phyloP scores from a whole-genome alignment of 2,329 filamentous ascomycete species.

The Aspergillus fischeri region DNA sequence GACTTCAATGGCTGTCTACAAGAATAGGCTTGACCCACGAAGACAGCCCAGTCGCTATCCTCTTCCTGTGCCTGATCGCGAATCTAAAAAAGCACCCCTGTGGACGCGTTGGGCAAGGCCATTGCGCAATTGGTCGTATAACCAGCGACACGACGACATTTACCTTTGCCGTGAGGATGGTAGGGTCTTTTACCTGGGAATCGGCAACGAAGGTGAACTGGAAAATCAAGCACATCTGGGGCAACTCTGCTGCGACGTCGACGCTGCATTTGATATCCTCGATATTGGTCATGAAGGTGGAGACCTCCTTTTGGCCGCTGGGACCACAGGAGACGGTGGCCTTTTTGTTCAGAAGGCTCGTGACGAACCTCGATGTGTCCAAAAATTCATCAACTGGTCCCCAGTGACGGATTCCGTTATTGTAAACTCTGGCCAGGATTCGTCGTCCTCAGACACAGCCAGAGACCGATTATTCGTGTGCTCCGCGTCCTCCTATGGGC shows the following conservation, averaged over 20 bases:
- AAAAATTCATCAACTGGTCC: conserved; percentile 60
- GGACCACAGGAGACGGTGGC: conserved; percentile 72
- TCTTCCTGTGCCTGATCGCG: conserved; percentile 22
- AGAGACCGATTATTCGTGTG: conserved; percentile 64
- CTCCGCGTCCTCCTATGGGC: conserved; percentile 56
- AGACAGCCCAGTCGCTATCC: conserved; percentile 26
- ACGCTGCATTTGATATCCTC: conserved; percentile 71
- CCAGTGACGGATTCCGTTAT: conserved; percentile 48
- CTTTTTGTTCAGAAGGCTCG: conserved; percentile 67
- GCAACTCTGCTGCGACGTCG: conserved; percentile 67
- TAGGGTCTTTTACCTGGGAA: conserved; percentile 67
- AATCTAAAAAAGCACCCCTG: conserved; percentile 45
- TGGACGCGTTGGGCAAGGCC: conserved; percentile 87
- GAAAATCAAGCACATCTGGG: conserved; percentile 58
- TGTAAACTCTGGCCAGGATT: conserved; percentile 20
- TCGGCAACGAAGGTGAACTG: conserved; percentile 54
- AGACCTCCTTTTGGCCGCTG: conserved; percentile 76
- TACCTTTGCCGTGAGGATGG: conserved; percentile 90
- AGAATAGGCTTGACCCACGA: conserved; percentile 34
- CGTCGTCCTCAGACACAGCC: conserved; percentile 19
- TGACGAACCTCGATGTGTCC: conserved; percentile 51
- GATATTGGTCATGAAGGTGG: conserved; percentile 61
- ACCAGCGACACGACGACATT: conserved; percentile 67
- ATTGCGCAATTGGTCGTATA: conserved; percentile 60
- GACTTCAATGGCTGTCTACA: conserved; percentile 49